phyloP scores from a whole-genome alignment of 2,329 filamentous ascomycete genomes.

The Elsinoe ampelina region DNA sequence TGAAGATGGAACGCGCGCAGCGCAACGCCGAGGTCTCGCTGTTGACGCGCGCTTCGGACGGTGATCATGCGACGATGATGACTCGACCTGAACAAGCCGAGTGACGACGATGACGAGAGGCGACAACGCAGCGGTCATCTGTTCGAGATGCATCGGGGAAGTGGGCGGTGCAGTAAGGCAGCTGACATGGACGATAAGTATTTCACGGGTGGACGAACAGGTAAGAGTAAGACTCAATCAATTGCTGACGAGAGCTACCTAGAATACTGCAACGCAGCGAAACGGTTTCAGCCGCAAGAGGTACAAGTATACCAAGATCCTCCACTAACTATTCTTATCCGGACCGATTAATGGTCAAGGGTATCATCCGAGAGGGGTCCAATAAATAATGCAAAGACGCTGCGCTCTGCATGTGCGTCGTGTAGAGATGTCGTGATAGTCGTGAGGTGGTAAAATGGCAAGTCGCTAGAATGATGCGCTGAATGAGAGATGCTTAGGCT shows the following conservation, averaged over 20 bases:
- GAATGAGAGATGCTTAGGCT: neutral
- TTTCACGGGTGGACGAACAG: neutral
- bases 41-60: too few relatives aligned
- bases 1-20: too few relatives aligned
- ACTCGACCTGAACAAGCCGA: too few relatives aligned
- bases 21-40: too few relatives aligned
- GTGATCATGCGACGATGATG: too few relatives aligned
- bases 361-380: conserved; percentile 3
- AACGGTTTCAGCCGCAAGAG: neutral
- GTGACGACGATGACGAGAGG: too few relatives aligned
- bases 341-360: neutral
- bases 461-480: neutral
- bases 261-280: neutral
- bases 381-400: conserved; percentile 1
- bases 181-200: neutral
- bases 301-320: neutral
- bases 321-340: neutral
- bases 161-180: neutral
- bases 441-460: neutral
- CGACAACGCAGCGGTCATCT: too few relatives aligned
- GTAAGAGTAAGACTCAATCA: neutral
- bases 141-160: too few relatives aligned
- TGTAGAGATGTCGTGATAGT: neutral
- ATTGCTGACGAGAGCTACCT: conserved; percentile 8
- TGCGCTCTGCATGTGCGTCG: conserved; percentile 10